phyloP scores from a whole-genome alignment of 306 rosid species.

The Citrullus mucosospermus region DNA sequence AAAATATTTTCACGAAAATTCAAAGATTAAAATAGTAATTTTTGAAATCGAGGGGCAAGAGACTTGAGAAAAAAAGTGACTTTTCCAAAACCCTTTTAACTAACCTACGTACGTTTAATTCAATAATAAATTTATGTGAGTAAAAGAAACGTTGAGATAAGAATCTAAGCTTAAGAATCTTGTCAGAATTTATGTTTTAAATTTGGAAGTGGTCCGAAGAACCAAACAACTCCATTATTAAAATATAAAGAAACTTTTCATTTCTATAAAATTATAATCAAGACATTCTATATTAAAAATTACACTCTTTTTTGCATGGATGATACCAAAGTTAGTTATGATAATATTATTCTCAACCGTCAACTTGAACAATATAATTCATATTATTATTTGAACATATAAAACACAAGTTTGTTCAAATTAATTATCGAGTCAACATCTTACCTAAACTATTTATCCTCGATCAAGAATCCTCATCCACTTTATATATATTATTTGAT shows the following conservation, averaged over 20 bases:
- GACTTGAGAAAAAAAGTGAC: too few species aligned
- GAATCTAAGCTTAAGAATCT: background rate
- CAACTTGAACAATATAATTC: background rate
- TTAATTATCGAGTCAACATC: too few species aligned
- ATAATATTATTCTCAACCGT: background rate
- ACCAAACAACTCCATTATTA: background rate
- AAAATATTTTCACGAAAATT: too few species aligned
- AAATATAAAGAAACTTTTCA: background rate
- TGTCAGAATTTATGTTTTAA: background rate
- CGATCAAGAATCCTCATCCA: too few species aligned
- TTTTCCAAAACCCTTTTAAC: too few species aligned
- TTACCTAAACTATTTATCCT: too few species aligned
- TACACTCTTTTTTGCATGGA: background rate
- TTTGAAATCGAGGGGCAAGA: too few species aligned
- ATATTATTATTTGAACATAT: background rate
- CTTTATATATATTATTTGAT: too few species aligned
- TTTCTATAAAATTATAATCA: background rate
- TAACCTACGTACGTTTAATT: too few species aligned
- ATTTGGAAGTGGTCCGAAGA: background rate
- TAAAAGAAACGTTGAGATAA: background rate
- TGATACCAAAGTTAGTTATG: background rate
- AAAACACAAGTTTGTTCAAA: background rate
- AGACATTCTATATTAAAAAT: background rate
- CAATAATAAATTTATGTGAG: background rate
- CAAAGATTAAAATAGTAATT: too few species aligned